These are phyloP conservation scores for Amanita subjunquillea DNA, from an alignment of 768 basidiomycete genomes.

Conservation along the genomic window DNA sequence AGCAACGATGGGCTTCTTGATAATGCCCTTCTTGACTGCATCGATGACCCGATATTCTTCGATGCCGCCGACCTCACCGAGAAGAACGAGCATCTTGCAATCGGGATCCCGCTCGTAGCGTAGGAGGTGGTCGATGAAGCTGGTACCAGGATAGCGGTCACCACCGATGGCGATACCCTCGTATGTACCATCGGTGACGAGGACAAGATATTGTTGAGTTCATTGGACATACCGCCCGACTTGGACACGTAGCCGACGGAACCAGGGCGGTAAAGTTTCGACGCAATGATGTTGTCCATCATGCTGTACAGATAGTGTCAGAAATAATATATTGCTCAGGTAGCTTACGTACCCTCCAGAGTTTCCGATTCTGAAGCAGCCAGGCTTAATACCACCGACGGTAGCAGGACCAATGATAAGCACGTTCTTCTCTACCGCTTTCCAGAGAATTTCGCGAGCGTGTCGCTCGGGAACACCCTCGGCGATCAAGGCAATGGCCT, in stretches of 20 bases:
- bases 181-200: conserved; percentile 95
- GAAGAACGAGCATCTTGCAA: conserved; percentile 98
- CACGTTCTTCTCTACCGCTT: conserved; percentile 76
- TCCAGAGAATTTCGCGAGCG: conserved; percentile 89
- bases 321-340: not conserved
- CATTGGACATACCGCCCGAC: conserved; percentile 99
- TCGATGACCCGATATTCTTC: conserved; percentile 99
- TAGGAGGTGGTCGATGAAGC: conserved; percentile 97
- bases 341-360: conserved; percentile 72
- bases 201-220: conserved; percentile 99
- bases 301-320: conserved; percentile 40
- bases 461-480: conserved; percentile 99
- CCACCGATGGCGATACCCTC: conserved; percentile 99
- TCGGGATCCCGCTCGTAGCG: conserved; percentile 96
- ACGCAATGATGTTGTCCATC: conserved; percentile 99
- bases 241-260: conserved; percentile 99
- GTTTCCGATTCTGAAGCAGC: conserved; percentile 99
- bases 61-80: conserved; percentile 97
- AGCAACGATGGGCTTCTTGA: conserved; percentile 98
- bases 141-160: conserved; percentile 96
- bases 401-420: conserved; percentile 94
- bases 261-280: conserved; percentile 96
- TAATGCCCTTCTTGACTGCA: conserved; percentile 84
- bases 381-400: conserved; percentile 98
- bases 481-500: conserved; percentile 83